Evolutionary conservation across 331 rosid genomes (phyloP), one percentile per base, ranked within the genome.

Genomic region (Quercus phellos): DNA sequence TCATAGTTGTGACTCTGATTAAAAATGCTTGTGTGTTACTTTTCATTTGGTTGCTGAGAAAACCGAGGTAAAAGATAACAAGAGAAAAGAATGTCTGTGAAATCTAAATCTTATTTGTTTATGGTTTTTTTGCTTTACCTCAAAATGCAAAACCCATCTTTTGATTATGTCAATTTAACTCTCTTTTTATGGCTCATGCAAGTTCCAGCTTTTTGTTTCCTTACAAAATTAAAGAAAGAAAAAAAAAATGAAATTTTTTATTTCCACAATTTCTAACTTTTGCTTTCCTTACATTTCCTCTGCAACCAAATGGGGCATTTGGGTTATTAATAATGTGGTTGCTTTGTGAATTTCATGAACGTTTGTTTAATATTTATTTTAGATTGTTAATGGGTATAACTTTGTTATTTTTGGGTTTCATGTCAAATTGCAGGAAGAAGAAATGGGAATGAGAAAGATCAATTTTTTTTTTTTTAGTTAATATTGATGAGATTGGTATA

Each of bases 361-460:
- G 3, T 32, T 64, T 30, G 43, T 64, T 17, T 17, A 32, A 2
- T 64, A 30, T 11, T 26, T 4, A 3, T 64, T 64, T 30, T 30
- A 30, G 5, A 19, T 63, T 13, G 43, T 63, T 63, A n/a, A 27
- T 54, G 11, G n/a, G 21, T 27, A 27, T 27, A 27, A 59, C 3
- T 59, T 12, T 61, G 5, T 29, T 29, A 27, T 63, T 7, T 7
- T n/a, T 16, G 3, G 70, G 7, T 18, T 22, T 60, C 29, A 12
- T 53, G 73, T 81, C 53, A 22, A 38, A 70, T 70, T 35, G 26
- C 80, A 68, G 84, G 84, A 55, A 17, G 60, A 51, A 79, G 72
- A 72, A 55, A 67, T 42, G 75, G 43, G 71, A 75, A 58, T 11
- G 69, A 46, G 76, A 27, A 30, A 64, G 12, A 64, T 30, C 24